A percentile compares a stretch with the other conserved stretches of the same genome.
These are phyloP conservation scores for Gossypioides kirkii DNA, from an alignment of 345 rosid species.

Conservation along the genomic window DNA sequence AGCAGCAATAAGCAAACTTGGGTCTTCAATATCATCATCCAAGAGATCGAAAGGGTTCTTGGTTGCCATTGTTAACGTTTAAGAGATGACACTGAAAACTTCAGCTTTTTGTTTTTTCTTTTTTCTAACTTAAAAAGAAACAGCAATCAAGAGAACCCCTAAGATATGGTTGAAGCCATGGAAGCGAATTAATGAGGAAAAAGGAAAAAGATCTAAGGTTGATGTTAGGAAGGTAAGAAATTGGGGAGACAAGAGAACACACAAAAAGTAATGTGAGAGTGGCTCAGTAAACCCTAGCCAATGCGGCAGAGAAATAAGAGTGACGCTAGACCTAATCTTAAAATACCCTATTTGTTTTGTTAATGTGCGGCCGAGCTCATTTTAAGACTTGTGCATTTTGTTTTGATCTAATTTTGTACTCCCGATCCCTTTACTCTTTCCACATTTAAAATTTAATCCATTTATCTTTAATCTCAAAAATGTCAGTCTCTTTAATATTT, in stretches of 20 bases:
- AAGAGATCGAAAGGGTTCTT: conserved; percentile 83
- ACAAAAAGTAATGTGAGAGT: neutral
- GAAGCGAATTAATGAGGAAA: neutral
- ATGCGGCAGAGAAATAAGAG: conserved; percentile 40
- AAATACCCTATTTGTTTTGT: conserved; percentile 28
- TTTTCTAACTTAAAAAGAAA: neutral
- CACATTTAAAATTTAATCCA: neutral
- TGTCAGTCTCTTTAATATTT: too few species aligned
- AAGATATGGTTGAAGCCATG: conserved; percentile 36
- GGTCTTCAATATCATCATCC: conserved; percentile 82
- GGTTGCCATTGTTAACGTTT: conserved; percentile 55
- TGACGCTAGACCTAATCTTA: conserved; percentile 28
- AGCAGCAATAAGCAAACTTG: conserved; percentile 49
- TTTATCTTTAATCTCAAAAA: too few species aligned
- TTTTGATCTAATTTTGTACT: neutral
- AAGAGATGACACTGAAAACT: conserved; percentile 3
- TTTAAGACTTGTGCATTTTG: neutral
- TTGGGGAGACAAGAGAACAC: neutral
- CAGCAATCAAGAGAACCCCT: conserved; percentile 31
- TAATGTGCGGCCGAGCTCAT: conserved; percentile 16
- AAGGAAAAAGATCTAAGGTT: neutral
- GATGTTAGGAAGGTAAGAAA: conserved; percentile 10
- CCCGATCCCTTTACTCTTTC: neutral
- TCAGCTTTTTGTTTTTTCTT: neutral
- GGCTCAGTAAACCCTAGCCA: conserved; percentile 39